Percentiles rank a stretch among this genome's conserved stretches.
phyloP scores from a whole-genome alignment of 2,329 filamentous ascomycete species.

The Biscogniauxia mediterranea region DNA sequence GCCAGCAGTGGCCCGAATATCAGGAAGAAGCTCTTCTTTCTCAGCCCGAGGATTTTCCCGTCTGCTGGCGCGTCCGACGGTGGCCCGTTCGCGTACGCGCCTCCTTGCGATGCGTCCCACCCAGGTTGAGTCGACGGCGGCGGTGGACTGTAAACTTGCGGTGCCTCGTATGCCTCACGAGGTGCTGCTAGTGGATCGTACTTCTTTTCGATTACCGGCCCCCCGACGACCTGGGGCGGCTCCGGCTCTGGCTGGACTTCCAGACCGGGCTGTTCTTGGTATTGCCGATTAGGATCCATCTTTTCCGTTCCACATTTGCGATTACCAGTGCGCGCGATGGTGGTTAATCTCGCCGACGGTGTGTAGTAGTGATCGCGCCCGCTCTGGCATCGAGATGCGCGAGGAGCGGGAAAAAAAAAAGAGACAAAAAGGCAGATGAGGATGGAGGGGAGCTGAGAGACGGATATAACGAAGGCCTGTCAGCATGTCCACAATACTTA shows the following conservation, averaged over 20 bases:
- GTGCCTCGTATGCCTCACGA: background rate
- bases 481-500: too few relatives aligned
- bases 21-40: conserved; percentile 25
- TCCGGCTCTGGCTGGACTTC: conserved; percentile 21
- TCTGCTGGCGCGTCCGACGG: background rate
- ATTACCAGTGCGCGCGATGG: background rate
- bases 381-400: too few relatives aligned
- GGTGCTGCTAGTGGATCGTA: conserved; percentile 9
- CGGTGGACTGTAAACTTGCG: background rate
- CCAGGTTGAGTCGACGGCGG: conserved; percentile 3
- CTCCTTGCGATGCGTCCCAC: conserved; percentile 10
- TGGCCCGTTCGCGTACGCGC: conserved; percentile 9
- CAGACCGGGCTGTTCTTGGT: conserved; percentile 17
- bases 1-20: conserved; percentile 24
- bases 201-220: conserved; percentile 18
- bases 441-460: too few relatives aligned
- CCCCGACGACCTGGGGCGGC: conserved; percentile 20
- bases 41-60: conserved; percentile 21
- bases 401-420: too few relatives aligned
- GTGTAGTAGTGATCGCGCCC: background rate
- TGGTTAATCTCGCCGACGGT: background rate
- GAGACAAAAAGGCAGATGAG: too few relatives aligned
- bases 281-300: background rate
- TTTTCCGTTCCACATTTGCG: background rate
- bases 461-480: too few relatives aligned